Evolutionary conservation across 2,329 filamentous ascomycete species (phyloP).

Genomic region (Coniochaeta prunicola): DNA sequence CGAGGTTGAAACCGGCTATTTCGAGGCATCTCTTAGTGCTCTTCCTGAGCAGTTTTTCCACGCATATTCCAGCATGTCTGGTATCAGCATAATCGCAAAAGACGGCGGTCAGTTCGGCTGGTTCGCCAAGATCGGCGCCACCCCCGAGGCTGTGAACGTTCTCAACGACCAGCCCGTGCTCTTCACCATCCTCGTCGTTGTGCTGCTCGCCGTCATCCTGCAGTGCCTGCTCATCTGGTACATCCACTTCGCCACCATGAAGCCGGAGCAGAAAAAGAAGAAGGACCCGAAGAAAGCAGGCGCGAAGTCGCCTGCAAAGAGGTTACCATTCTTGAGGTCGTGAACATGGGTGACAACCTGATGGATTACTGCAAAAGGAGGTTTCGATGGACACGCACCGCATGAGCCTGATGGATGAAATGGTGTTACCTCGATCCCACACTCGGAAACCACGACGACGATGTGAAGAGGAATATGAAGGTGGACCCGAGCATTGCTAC

Average conservation of each 20-base stretch:
- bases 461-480: too few relatives aligned
- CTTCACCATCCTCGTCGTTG: slow-evolving; percentile 49
- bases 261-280: slow-evolving; percentile 52
- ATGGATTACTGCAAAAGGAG: too few relatives aligned
- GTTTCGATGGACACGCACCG: too few relatives aligned
- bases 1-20: neutral
- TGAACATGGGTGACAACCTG: too few relatives aligned
- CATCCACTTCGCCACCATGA: slow-evolving; percentile 53
- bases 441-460: too few relatives aligned
- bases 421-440: too few relatives aligned
- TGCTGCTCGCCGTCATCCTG: slow-evolving; percentile 39
- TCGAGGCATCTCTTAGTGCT: neutral
- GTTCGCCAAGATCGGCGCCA: slow-evolving; percentile 49
- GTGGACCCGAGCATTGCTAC: too few relatives aligned
- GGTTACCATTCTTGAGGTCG: neutral
- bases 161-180: slow-evolving; percentile 55
- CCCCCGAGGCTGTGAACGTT: slow-evolving; percentile 48
- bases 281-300: slow-evolving; percentile 36
- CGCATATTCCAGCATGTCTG: slow-evolving; percentile 16
- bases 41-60: neutral
- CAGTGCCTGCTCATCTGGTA: slow-evolving; percentile 45
- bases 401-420: too few relatives aligned
- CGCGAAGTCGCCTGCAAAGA: slow-evolving; percentile 14
- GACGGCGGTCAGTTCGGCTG: slow-evolving; percentile 45
- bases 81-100: neutral